Conservation (phyloP, 768 basidiomycete genomes). For the Russula ochroleuca region DNA sequence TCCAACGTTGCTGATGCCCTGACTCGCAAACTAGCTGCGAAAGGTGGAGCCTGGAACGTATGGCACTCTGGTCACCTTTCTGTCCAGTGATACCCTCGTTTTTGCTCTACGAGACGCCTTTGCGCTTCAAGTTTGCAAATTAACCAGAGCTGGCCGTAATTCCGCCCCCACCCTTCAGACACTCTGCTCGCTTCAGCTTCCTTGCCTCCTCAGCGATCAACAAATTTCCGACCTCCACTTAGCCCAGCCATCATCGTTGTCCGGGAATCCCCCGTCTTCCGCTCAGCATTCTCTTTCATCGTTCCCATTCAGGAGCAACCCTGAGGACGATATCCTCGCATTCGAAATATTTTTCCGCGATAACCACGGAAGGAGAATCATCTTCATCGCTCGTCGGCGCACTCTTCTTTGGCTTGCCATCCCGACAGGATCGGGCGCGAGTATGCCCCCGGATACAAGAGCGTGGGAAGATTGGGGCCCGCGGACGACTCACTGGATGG, state of each 20-base stretch:
- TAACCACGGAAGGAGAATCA: slow-evolving; percentile 12
- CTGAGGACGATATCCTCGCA: slow-evolving; percentile 15
- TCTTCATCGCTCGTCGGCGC: slow-evolving; percentile 15
- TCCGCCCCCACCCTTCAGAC: slow-evolving; percentile 3
- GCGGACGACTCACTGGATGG: slow-evolving; percentile 21
- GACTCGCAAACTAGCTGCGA: slow-evolving; percentile 8
- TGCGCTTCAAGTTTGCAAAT: slow-evolving; percentile 7
- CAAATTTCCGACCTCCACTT: slow-evolving; percentile 7
- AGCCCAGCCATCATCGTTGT: slow-evolving; percentile 11
- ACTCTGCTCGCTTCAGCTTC: slow-evolving; percentile 7
- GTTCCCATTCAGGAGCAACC: slow-evolving; percentile 17
- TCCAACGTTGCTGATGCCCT: background rate
- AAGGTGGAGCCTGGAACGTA: background rate
- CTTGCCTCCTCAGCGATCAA: slow-evolving; percentile 1
- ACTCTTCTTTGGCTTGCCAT: slow-evolving; percentile 12
- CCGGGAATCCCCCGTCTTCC: background rate
- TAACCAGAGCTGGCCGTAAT: background rate
- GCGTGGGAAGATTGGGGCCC: slow-evolving; percentile 24
- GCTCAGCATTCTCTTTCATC: background rate
- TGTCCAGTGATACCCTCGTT: slow-evolving; percentile 6
- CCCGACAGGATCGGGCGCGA: background rate
- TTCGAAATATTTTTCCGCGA: slow-evolving; percentile 1
- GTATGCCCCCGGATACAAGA: background rate
- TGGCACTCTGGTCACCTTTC: slow-evolving; percentile 8
- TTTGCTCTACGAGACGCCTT: slow-evolving; percentile 4